Evolutionary conservation across 768 basidiomycete genomes (phyloP).

Genomic region (Cubamyces lactineus): DNA sequence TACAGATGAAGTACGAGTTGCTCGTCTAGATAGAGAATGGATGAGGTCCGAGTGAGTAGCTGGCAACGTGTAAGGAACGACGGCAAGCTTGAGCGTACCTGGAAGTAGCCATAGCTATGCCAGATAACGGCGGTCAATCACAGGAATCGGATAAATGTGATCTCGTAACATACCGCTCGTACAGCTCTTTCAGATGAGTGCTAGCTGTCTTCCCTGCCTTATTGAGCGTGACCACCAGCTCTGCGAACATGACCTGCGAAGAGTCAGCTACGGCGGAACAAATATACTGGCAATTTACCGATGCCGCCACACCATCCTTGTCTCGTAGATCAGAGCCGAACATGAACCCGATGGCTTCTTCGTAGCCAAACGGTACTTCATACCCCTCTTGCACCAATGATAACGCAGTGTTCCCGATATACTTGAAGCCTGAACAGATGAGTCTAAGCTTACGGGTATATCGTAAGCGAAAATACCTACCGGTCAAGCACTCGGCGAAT

Average conservation of each 20-base stretch:
- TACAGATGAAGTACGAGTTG: slow-evolving; percentile 83
- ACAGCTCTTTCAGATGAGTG: slow-evolving; percentile 63
- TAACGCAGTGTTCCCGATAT: slow-evolving; percentile 83
- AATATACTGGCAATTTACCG: slow-evolving; percentile 46
- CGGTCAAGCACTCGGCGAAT: slow-evolving; percentile 85
- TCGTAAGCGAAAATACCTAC: slow-evolving; percentile 37
- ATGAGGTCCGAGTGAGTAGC: background rate
- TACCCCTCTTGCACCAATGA: slow-evolving; percentile 66
- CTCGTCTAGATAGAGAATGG: slow-evolving; percentile 52
- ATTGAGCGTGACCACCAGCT: slow-evolving; percentile 59
- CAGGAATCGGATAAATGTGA: background rate
- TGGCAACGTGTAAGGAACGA: background rate
- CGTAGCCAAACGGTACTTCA: slow-evolving; percentile 77
- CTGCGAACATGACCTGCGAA: slow-evolving; percentile 64
- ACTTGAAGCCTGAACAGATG: slow-evolving; percentile 73
- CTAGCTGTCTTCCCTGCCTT: slow-evolving; percentile 55
- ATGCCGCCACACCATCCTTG: slow-evolving; percentile 87
- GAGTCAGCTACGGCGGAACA: background rate
- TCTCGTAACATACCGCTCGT: slow-evolving; percentile 49
- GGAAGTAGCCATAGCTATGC: slow-evolving; percentile 77
- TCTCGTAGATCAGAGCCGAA: slow-evolving; percentile 78
- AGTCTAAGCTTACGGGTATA: background rate
- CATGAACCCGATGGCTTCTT: slow-evolving; percentile 94
- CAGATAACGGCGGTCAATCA: background rate
- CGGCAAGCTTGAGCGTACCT: slow-evolving; percentile 44